Conservation (phyloP, 2,329 filamentous ascomycete genomes). For the Fusarium bactridioides region DNA sequence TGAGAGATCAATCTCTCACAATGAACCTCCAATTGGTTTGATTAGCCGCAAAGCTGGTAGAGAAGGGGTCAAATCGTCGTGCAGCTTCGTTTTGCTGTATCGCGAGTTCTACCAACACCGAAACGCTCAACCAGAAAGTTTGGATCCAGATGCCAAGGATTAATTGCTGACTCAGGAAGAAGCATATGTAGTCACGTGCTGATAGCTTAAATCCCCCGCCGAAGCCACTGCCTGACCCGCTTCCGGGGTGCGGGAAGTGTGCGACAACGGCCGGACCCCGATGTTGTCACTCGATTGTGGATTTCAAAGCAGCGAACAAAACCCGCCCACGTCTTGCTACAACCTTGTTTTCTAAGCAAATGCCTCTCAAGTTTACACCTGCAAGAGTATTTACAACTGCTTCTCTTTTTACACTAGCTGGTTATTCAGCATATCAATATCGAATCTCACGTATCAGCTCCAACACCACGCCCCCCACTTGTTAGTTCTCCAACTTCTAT, state of each 20-base stretch:
- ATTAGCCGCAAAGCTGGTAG: constrained; percentile 13
- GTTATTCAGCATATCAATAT: constrained; percentile 43
- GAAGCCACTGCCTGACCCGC: constrained; percentile 36
- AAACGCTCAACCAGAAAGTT: constrained; percentile 38
- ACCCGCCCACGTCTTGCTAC: constrained; percentile 22
- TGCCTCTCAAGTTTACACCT: constrained; percentile 42
- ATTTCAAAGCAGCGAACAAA: constrained; percentile 47
- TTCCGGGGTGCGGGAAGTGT: constrained; percentile 11
- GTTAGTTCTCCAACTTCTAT: constrained; percentile 29
- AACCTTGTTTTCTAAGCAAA: constrained; percentile 26
- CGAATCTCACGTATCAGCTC: constrained; percentile 31
- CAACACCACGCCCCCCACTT: constrained; percentile 33
- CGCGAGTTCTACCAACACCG: constrained; percentile 25
- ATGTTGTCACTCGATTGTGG: constrained; percentile 38
- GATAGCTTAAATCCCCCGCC: constrained; percentile 4
- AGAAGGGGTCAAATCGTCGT: constrained; percentile 21
- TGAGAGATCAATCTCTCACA: constrained; percentile 31
- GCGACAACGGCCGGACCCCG: constrained; percentile 30
- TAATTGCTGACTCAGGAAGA: constrained; percentile 38
- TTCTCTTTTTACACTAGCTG: constrained; percentile 41
- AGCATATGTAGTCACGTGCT: constrained; percentile 27
- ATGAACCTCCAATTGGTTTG: constrained; percentile 12
- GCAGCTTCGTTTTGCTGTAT: constrained; percentile 29
- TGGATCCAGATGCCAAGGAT: constrained; percentile 36
- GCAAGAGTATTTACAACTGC: constrained; percentile 40